These are phyloP conservation scores for Cunninghamia lanceolata DNA, from an alignment of 75 land plant species.

Conservation along the genomic window DNA sequence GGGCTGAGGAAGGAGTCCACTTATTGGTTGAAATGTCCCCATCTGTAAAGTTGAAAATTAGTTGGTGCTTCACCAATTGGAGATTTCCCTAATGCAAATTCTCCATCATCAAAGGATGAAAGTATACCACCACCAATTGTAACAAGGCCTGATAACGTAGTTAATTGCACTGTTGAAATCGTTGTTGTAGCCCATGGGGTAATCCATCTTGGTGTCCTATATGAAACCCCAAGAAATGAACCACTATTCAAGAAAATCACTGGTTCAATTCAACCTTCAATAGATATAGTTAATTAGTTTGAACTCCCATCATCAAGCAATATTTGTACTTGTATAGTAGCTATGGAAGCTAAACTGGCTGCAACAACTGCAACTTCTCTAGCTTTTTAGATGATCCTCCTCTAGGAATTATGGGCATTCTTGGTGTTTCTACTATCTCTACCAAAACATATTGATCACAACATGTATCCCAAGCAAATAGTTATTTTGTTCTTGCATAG, in stretches of 20 bases:
- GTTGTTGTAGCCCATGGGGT: conserved; percentile 66
- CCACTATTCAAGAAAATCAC: conserved; percentile 96
- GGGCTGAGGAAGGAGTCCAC: conserved; percentile 94
- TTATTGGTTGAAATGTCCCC: conserved; percentile 96
- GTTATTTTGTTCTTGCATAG: conserved; percentile 84
- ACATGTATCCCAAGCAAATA: too few relatives aligned
- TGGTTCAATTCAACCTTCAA: conserved; percentile 85
- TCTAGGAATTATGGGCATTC: conserved; percentile 69
- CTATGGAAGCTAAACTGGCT: conserved; percentile 79
- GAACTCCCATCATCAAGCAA: conserved; percentile 95
- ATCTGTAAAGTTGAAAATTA: conserved; percentile 96
- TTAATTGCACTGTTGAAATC: conserved; percentile 61
- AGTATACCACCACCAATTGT: conserved; percentile 27
- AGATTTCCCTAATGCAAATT: conserved; percentile 28
- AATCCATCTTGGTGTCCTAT: conserved; percentile 74
- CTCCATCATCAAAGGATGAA: conserved; percentile 62
- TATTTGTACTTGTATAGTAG: conserved; percentile 90
- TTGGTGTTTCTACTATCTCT: conserved; percentile 65
- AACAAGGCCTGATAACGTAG: conserved; percentile 68
- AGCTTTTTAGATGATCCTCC: conserved; percentile 90
- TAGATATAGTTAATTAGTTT: conserved; percentile 60
- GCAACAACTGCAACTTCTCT: conserved; percentile 94
- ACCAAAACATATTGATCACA: conserved; percentile 90
- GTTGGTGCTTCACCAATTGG: conserved; percentile 54
- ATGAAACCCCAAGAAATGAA: conserved; percentile 92